Conservation (phyloP, 1,284 basidiomycete species). For the Heliocybe sulcata region DNA sequence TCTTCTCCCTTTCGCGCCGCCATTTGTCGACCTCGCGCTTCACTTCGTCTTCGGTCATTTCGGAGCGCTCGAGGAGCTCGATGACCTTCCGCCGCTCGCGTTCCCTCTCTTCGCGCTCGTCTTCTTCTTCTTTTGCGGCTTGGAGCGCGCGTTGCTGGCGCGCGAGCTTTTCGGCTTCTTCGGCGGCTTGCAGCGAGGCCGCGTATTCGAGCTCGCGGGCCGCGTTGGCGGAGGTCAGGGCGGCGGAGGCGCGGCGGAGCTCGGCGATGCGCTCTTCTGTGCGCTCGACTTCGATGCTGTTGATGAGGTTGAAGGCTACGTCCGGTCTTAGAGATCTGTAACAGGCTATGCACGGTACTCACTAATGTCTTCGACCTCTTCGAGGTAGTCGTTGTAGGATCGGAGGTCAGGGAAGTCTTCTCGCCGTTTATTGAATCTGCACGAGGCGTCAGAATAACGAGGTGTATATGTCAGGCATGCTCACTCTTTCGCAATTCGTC, state of each 20-base stretch:
- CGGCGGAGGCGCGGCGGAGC: slow-evolving; percentile 74
- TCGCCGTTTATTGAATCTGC: slow-evolving; percentile 86
- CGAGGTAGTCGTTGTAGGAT: slow-evolving; percentile 94
- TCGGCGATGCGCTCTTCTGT: slow-evolving; percentile 81
- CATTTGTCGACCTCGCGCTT: slow-evolving; percentile 59
- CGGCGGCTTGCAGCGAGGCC: slow-evolving; percentile 63
- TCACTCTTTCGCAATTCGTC: slow-evolving; percentile 82
- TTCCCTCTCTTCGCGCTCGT: slow-evolving; percentile 73
- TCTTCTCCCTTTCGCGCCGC: slow-evolving; percentile 49
- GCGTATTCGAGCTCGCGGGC: slow-evolving; percentile 73
- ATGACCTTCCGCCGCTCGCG: slow-evolving; percentile 70
- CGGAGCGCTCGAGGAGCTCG: slow-evolving; percentile 70
- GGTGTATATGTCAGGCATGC: slow-evolving; percentile 1
- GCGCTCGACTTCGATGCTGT: slow-evolving; percentile 79
- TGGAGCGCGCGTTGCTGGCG: slow-evolving; percentile 67
- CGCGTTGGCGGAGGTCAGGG: slow-evolving; percentile 71
- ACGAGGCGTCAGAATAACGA: not conserved
- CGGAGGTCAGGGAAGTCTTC: slow-evolving; percentile 84
- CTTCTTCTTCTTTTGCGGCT: slow-evolving; percentile 61
- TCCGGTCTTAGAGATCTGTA: no score
- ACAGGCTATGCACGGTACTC: no score
- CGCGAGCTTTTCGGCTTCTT: slow-evolving; percentile 66
- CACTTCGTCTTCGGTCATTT: slow-evolving; percentile 60
- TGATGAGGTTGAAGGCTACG: slow-evolving; percentile 95
- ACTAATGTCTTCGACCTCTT: slow-evolving; percentile 96